phyloP scores from a whole-genome alignment of 2,329 filamentous ascomycete species.

The Nakataea oryzae region DNA sequence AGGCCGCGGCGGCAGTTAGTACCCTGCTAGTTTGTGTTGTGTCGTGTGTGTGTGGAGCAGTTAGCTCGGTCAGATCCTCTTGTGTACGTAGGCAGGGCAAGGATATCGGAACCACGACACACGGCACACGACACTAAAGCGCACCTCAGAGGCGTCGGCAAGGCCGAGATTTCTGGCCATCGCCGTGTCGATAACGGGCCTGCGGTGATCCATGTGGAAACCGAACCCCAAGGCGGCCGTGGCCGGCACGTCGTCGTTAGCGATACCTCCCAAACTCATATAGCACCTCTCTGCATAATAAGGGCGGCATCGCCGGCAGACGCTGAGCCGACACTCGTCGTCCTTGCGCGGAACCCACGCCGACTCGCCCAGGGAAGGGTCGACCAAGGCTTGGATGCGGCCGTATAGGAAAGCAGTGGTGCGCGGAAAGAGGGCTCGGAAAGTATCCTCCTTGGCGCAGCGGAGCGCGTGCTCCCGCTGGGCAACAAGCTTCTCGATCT shows the following conservation, averaged over 20 bases:
- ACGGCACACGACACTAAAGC: not conserved
- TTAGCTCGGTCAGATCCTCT: not conserved
- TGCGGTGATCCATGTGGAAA: constrained; percentile 30
- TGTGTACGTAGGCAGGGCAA: not conserved
- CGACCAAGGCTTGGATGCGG: not conserved
- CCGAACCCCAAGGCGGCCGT: constrained; percentile 40
- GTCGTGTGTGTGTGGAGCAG: not conserved
- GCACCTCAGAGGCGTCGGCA: constrained; percentile 8
- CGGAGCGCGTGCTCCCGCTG: constrained; percentile 24
- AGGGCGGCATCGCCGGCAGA: constrained; percentile 39
- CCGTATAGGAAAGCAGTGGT: not conserved
- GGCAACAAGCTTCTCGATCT: constrained; percentile 34
- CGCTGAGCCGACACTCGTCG: constrained; percentile 38
- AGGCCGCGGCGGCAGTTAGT: not conserved
- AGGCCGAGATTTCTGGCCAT: constrained; percentile 29
- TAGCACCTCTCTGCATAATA: constrained; percentile 30
- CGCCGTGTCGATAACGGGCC: constrained; percentile 31
- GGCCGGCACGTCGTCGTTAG: constrained; percentile 37
- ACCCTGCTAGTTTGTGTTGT: not conserved
- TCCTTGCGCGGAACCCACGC: constrained; percentile 2
- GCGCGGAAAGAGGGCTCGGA: not conserved
- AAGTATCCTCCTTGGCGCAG: not conserved
- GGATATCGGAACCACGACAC: not conserved
- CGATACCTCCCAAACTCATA: constrained; percentile 38
- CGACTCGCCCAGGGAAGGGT: not conserved